Conservation (phyloP, 257 asterid genomes). For the Coffea canephora region DNA sequence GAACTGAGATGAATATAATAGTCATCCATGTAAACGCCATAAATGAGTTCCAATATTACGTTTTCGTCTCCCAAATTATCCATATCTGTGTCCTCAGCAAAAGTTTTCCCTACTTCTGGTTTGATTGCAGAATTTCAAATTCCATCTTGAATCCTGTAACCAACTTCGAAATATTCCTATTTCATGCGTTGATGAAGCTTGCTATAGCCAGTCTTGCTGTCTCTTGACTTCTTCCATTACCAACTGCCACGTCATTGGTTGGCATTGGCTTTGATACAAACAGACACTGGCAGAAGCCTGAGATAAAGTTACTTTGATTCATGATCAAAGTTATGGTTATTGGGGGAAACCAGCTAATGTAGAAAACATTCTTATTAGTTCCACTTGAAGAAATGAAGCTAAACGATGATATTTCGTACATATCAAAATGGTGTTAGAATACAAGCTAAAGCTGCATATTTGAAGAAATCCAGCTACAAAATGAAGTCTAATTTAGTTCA, state of each 20-base stretch:
- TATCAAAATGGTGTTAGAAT: too few species aligned
- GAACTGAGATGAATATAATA: too few species aligned
- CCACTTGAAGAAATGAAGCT: not conserved
- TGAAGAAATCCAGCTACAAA: too few species aligned
- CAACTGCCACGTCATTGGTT: not conserved
- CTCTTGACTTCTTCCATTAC: not conserved
- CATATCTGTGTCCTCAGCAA: too few species aligned
- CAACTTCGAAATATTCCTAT: too few species aligned
- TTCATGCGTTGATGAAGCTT: not conserved
- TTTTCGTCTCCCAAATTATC: too few species aligned
- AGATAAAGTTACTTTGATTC: not conserved
- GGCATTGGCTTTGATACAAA: not conserved
- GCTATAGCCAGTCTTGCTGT: not conserved
- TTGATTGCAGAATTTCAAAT: too few species aligned
- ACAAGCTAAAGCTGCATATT: not conserved
- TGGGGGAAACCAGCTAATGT: not conserved
- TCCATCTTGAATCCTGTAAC: too few species aligned
- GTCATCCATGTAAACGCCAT: too few species aligned
- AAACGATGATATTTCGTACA: not conserved
- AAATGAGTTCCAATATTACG: too few species aligned
- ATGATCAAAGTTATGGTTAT: not conserved
- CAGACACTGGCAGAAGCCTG: not conserved
- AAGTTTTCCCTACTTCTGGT: too few species aligned
- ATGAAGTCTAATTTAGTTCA: too few species aligned
- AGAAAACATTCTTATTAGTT: not conserved